Percentiles rank a stretch among this genome's conserved stretches.
These are phyloP conservation scores for Ophiocordyceps sinensis DNA, from an alignment of 2,329 filamentous ascomycete genomes.

Conservation along the genomic window DNA sequence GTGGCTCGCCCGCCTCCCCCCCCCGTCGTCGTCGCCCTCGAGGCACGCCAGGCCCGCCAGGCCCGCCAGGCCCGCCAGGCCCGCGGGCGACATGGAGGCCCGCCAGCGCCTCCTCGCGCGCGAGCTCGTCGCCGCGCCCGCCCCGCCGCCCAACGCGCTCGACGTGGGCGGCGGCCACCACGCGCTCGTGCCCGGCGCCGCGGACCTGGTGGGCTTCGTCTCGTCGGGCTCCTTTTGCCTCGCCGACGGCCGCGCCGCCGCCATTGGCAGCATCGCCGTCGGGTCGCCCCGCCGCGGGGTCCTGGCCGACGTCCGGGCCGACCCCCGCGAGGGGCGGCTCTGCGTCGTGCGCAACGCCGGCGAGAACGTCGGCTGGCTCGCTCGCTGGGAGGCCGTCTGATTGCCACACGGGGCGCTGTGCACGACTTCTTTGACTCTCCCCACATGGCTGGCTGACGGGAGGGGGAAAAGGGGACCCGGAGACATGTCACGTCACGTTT, in stretches of 20 bases:
- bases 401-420: neutral
- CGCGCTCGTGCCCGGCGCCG: slow-evolving; percentile 54
- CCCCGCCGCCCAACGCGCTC: slow-evolving; percentile 1
- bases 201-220: slow-evolving; percentile 78
- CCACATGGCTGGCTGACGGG: too few species aligned
- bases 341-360: slow-evolving; percentile 79
- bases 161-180: slow-evolving; percentile 28
- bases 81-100: slow-evolving; percentile 15
- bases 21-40: neutral
- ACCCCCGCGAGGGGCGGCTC: slow-evolving; percentile 30
- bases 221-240: slow-evolving; percentile 78
- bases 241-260: slow-evolving; percentile 58
- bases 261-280: slow-evolving; percentile 56
- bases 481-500: too few species aligned
- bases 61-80: neutral
- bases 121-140: slow-evolving; percentile 27
- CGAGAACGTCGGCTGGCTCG: slow-evolving; percentile 64
- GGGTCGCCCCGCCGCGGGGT: slow-evolving; percentile 25
- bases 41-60: neutral
- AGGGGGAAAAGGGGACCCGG: too few species aligned
- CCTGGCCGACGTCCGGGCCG: slow-evolving; percentile 17
- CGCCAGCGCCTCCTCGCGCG: slow-evolving; percentile 31
- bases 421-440: too few species aligned
- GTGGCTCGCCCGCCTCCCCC: slow-evolving; percentile 52
- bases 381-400: slow-evolving; percentile 55